Base-by-base conservation (phyloP, 345 rosid species). In the Euphorbia peplus region DNA sequence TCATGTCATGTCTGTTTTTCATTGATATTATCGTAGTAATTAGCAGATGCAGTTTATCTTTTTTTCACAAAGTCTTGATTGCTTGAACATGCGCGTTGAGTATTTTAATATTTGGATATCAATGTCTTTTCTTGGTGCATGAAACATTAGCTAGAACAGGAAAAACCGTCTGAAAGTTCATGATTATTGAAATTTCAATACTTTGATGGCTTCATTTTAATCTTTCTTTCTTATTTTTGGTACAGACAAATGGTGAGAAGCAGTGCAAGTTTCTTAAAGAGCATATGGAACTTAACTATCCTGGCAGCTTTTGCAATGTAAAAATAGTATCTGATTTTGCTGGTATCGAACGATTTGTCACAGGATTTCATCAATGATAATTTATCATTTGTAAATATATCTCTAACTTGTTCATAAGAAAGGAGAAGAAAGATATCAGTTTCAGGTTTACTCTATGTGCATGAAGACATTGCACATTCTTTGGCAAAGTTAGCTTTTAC, bases 191-290 rank as follows among this genome's bases (percentile, higher is more conserved):
- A n/a, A 30, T 58, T 58, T 15, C 16, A 28, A 18, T 58, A 59
- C 71, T 41, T 69, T 58, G 46, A 67, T 62, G 55, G 53, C 28
- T 65, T 47, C 26, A 32, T 52, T 44, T 51, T 21, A 14, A 44
- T 62, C 30, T 30, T 12, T 22, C 57, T 54, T 14, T 24, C 39
- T 18, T 24, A 32, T 19, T 37, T 73, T 59, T 76, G 67, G 12
- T 80, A 75, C 87, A 90, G 95, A 91, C 96, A 8, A 88, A 91
- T 67, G 93, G 97, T 67, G 89, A 83, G 67, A 83, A 80, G 65
- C 99, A 95, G 60, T 87, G 96, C 84, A 77, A 80, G 81, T 78
- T 75, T 75, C 85, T 95, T 1, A 73, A 78, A 9, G 84, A 87
- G 63, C 86, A 84, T 82, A 73, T 87, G 73, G 73, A 71, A 60